Evolutionary conservation across 306 rosid species (phyloP), one percentile per base, ranked within the genome.

Genomic region (Acacia acuminata): DNA sequence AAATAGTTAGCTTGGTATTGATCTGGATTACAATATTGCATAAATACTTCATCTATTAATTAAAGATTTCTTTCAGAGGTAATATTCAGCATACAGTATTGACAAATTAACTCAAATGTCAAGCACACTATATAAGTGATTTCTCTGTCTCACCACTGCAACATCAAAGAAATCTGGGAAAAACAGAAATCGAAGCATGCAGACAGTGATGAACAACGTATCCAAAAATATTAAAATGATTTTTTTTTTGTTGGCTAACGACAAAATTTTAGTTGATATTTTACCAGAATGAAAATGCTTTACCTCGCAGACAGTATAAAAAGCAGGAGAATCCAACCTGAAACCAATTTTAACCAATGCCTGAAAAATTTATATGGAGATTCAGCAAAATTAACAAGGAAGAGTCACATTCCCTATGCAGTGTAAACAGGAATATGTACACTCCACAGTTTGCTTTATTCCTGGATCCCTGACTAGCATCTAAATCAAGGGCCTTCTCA

Each of bases 241-340:
- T 51, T 5, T 8, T 22, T 58, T 58, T 58, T 22, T 1, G 14
- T 22, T 22, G 14, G 65, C 30, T 2, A n/a, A 58, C 65, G 10
- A 58, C 14, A 22, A 22, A 82, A 72, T 25, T 24, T 80, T 61
- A 36, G 71, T 14, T 45, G 69, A 74, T 55, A 79, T 48, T 22
- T 38, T 43, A 68, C 75, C 75, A 44, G 68, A 50, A 19, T 58
- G 19, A 69, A 79, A 63, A 71, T 58, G 74, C 11, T 81, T 79
- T 90, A 94, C 97, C 98, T 93, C 98, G 0, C 98, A 94, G 66
- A 83, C 97, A 74, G 97, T 83, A 88, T 86, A 93, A 81, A 94
- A 94, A 27, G 97, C 94, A 76, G 97, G 98, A 84, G 98, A 89
- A 87, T 94, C 98, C 88, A 94, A 86, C 80, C 64, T 86, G 91